Evolutionary conservation across 2,329 filamentous ascomycete genomes (phyloP).

Genomic region (Arthrinium phaeospermum): DNA sequence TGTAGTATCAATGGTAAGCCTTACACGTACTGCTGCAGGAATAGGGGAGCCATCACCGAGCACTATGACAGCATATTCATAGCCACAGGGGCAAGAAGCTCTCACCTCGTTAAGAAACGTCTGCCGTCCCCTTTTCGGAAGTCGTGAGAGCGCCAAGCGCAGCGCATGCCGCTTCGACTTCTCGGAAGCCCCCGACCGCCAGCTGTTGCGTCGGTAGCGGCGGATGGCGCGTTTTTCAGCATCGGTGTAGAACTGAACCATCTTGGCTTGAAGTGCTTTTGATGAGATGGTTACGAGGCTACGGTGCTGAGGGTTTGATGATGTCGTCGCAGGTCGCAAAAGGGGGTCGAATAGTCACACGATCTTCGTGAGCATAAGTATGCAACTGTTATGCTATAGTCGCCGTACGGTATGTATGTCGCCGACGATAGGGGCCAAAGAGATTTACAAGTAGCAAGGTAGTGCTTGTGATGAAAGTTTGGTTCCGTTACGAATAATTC

Average conservation of each 20-base stretch:
- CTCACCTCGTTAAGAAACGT: slow-evolving; percentile 31
- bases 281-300: too few species aligned
- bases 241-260: neutral
- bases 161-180: slow-evolving; percentile 24
- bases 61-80: neutral
- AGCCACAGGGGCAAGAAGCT: neutral
- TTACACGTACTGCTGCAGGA: neutral
- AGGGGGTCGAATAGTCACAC: too few species aligned
- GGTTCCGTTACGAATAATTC: neutral
- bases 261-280: neutral
- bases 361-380: neutral
- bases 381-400: neutral
- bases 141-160: slow-evolving; percentile 20
- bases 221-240: neutral
- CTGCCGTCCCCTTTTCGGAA: neutral
- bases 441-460: neutral
- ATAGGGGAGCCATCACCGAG: neutral
- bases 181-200: slow-evolving; percentile 24
- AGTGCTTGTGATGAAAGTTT: neutral
- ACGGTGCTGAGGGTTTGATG: too few species aligned
- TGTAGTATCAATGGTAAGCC: neutral
- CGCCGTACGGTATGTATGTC: neutral
- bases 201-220: neutral
- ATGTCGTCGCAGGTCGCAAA: neutral
- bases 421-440: neutral